Conservation (phyloP, 257 asterid genomes). For the Verbascum thapsus region DNA sequence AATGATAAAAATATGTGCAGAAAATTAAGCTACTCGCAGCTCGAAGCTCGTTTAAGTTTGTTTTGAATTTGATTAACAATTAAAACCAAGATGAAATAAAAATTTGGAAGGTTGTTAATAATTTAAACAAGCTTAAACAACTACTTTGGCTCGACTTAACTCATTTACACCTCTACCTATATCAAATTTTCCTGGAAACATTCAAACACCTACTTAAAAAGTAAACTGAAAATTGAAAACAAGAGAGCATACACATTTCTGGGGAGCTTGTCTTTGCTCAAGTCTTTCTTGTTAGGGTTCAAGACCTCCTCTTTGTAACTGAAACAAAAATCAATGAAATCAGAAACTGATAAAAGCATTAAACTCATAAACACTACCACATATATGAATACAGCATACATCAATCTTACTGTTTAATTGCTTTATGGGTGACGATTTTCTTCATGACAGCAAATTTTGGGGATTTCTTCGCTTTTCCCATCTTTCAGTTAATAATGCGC, state of each 20-base stretch:
- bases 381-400: neutral
- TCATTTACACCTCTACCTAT: no score
- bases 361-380: slow-evolving; percentile 14
- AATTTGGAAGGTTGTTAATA: no score
- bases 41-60: no score
- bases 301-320: slow-evolving; percentile 81
- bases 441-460: slow-evolving; percentile 97
- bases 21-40: no score
- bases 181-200: slow-evolving; percentile 3
- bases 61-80: no score
- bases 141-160: no score
- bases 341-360: neutral
- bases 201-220: neutral
- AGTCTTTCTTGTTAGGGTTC: slow-evolving; percentile 89
- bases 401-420: slow-evolving; percentile 67
- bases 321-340: slow-evolving; percentile 17
- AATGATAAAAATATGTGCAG: no score
- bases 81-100: no score
- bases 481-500: slow-evolving; percentile 33
- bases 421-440: slow-evolving; percentile 66
- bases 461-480: slow-evolving; percentile 87
- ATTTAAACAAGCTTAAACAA: no score
- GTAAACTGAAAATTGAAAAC: neutral
- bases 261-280: slow-evolving; percentile 76
- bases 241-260: slow-evolving; percentile 68